Conservation (phyloP, 495 filamentous ascomycete genomes). For the Penicillium argentinense region DNA sequence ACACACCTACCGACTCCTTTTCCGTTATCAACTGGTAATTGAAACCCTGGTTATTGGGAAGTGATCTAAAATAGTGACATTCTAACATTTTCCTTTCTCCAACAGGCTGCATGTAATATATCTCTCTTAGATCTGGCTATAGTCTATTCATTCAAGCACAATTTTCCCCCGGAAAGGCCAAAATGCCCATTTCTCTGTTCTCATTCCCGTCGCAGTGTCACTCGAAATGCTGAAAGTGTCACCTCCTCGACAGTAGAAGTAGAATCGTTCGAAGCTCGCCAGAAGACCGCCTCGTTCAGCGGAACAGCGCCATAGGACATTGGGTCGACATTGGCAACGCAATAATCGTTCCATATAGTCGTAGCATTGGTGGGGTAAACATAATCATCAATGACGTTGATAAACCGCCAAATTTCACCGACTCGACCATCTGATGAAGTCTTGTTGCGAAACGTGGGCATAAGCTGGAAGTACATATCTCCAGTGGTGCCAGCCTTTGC, state of each 20-base stretch:
- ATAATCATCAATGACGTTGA: conserved; percentile 7
- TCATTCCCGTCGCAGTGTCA: background rate
- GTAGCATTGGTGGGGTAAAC: conserved; percentile 3
- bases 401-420: conserved; percentile 7
- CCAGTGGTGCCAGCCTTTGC: background rate
- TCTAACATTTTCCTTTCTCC: too few species aligned
- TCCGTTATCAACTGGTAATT: background rate
- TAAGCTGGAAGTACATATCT: conserved; percentile 5
- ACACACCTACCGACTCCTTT: background rate
- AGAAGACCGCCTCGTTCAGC: conserved; percentile 5
- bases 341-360: conserved; percentile 9
- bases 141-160: background rate
- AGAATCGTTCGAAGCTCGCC: background rate
- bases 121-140: background rate
- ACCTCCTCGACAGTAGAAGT: background rate
- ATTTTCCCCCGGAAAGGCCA: too few species aligned
- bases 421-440: background rate
- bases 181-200: too few species aligned
- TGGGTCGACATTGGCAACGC: conserved; percentile 4
- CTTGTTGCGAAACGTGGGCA: conserved; percentile 1
- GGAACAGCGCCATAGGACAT: conserved; percentile 4
- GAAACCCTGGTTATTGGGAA: background rate
- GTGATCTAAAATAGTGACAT: background rate
- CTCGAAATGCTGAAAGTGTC: conserved; percentile 8
- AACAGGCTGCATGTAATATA: conserved; percentile 6